Evolutionary conservation across 805 yeast species (phyloP).

Genomic region (Lipomyces yamanashiensis): DNA sequence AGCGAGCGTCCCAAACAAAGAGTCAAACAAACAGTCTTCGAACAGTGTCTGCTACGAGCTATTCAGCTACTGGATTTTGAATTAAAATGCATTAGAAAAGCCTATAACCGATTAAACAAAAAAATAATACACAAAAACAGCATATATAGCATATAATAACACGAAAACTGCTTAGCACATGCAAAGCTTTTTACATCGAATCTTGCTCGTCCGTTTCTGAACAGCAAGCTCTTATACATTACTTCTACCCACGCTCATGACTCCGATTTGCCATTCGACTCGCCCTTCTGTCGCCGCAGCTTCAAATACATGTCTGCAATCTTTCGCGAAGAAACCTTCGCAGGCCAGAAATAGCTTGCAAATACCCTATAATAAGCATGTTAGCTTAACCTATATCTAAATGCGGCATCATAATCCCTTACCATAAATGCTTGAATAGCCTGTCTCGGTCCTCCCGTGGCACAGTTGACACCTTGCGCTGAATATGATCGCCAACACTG

Average conservation of each 20-base stretch:
- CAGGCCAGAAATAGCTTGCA: constrained; percentile 87
- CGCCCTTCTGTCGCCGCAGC: constrained; percentile 20
- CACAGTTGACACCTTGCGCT: constrained; percentile 45
- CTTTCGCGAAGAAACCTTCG: constrained; percentile 67
- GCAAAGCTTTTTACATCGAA: not conserved
- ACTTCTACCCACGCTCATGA: not conserved
- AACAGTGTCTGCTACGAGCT: not conserved
- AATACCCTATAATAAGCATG: constrained; percentile 50
- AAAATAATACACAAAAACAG: not conserved
- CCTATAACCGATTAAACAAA: not conserved
- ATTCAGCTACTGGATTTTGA: not conserved
- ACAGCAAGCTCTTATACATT: not conserved
- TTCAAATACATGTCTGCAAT: constrained; percentile 71
- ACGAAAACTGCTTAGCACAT: too few species aligned
- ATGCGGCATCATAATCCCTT: not conserved
- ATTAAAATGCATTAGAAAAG: not conserved
- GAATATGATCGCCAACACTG: constrained; percentile 76
- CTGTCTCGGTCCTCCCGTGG: constrained; percentile 46
- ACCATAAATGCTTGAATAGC: constrained; percentile 72
- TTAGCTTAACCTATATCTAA: not conserved
- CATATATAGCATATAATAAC: not conserved
- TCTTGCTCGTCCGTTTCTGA: not conserved
- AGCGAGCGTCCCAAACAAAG: not conserved
- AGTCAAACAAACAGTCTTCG: too few species aligned
- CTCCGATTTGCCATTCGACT: constrained; percentile 1